phyloP scores from a whole-genome alignment of 495 filamentous ascomycete genomes.

The Pseudevernia furfuracea region DNA sequence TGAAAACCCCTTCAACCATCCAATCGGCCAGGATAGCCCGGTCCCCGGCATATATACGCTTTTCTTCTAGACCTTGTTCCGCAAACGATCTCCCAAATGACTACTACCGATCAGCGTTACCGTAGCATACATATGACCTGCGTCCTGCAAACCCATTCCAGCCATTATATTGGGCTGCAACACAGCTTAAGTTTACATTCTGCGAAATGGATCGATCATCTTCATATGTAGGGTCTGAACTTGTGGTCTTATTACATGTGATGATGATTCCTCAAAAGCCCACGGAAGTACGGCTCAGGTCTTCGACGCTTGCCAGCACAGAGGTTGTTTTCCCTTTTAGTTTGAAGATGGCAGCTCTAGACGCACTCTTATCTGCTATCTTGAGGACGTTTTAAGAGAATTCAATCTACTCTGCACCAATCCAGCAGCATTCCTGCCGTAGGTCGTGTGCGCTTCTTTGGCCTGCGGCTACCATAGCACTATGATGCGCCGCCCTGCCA shows the following conservation, averaged over 20 bases:
- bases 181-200: slow-evolving; percentile 14
- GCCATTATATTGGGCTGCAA: slow-evolving; percentile 9
- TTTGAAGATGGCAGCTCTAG: slow-evolving; percentile 12
- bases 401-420: slow-evolving; percentile 1
- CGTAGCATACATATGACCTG: neutral
- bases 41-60: neutral
- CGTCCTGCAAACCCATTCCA: neutral
- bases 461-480: slow-evolving; percentile 13
- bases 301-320: slow-evolving; percentile 20
- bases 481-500: slow-evolving; percentile 9
- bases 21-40: neutral
- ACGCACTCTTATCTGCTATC: slow-evolving; percentile 11
- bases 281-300: neutral
- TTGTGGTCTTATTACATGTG: slow-evolving; percentile 2
- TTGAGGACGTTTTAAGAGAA: neutral
- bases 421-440: neutral
- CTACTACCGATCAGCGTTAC: neutral
- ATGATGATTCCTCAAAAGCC: slow-evolving; percentile 7
- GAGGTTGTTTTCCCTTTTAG: slow-evolving; percentile 9
- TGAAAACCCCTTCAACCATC: neutral
- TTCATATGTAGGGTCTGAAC: neutral
- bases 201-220: neutral
- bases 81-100: slow-evolving; percentile 2
- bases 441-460: slow-evolving; percentile 16
- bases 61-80: slow-evolving; percentile 6